A percentile compares a stretch with the other conserved stretches of the same genome.
Conservation (phyloP, 2,329 filamentous ascomycete genomes). For the Lecanicillium sp. region DNA sequence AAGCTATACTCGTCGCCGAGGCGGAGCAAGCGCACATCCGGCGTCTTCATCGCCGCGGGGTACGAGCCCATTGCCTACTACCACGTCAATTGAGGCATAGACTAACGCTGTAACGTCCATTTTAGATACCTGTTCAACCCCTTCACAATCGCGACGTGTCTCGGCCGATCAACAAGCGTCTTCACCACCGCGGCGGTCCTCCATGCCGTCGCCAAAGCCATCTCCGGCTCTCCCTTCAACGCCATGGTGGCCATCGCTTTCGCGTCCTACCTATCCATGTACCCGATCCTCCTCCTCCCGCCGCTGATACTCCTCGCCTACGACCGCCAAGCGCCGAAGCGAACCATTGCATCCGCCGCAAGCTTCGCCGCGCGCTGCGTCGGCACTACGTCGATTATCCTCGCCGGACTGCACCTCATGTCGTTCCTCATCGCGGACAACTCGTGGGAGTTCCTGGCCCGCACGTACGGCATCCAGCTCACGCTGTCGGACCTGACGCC, state of each 20-base stretch:
- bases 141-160: constrained; percentile 83
- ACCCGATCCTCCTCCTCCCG: constrained; percentile 78
- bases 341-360: constrained; percentile 24
- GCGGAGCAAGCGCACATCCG: constrained; percentile 65
- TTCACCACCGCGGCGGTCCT: constrained; percentile 87
- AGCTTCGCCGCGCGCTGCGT: constrained; percentile 50
- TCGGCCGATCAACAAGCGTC: constrained; percentile 80
- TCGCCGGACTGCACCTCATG: constrained; percentile 58
- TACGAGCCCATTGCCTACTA: constrained; percentile 33
- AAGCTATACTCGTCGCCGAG: constrained; percentile 72
- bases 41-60: constrained; percentile 70
- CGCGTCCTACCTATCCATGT: constrained; percentile 86
- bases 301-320: constrained; percentile 76
- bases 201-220: constrained; percentile 73
- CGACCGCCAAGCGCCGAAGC: constrained; percentile 46
- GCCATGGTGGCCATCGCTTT: constrained; percentile 80
- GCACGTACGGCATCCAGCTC: constrained; percentile 90
- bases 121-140: constrained; percentile 89
- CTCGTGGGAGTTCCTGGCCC: constrained; percentile 80
- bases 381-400: constrained; percentile 41
- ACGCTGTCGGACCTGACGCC: constrained; percentile 87
- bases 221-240: constrained; percentile 62
- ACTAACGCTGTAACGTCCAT: constrained; percentile 6
- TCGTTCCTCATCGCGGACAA: constrained; percentile 66
- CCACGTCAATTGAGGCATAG: neutral